Conservation (phyloP, 176 grass and related monocot species). For the Carex scoparia region DNA sequence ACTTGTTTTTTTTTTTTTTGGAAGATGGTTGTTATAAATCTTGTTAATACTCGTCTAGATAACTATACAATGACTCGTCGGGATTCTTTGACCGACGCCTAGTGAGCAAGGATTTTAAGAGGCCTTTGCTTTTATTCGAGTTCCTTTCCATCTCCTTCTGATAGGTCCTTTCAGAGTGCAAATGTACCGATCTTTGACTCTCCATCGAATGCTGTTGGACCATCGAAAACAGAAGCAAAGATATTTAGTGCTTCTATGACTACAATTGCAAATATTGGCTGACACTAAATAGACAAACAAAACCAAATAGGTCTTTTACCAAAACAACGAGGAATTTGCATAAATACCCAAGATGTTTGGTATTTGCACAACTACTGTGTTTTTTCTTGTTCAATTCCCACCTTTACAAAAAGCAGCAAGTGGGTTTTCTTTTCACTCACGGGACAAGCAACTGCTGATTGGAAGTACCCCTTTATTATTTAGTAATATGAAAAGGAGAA, state of each 20-base stretch:
- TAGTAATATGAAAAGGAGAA: background rate
- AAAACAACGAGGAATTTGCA: background rate
- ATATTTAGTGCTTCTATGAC: background rate
- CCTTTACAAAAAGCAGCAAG: background rate
- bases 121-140: slow-evolving; percentile 60
- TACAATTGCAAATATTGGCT: background rate
- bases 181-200: slow-evolving; percentile 46
- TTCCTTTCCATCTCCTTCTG: slow-evolving; percentile 48
- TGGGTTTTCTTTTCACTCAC: background rate
- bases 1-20: background rate
- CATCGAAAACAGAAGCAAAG: background rate
- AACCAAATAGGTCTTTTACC: background rate
- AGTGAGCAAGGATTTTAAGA: slow-evolving; percentile 74
- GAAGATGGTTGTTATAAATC: background rate
- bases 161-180: slow-evolving; percentile 36
- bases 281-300: background rate
- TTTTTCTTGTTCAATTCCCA: background rate
- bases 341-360: background rate
- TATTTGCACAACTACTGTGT: background rate
- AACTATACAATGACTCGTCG: slow-evolving; percentile 81
- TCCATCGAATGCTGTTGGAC: slow-evolving; percentile 27
- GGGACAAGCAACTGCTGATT: background rate
- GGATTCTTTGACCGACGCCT: slow-evolving; percentile 57
- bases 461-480: background rate
- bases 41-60: slow-evolving; percentile 84